Evolutionary conservation across 768 basidiomycete species (phyloP).

Genomic region (Gymnopilus junonius): DNA sequence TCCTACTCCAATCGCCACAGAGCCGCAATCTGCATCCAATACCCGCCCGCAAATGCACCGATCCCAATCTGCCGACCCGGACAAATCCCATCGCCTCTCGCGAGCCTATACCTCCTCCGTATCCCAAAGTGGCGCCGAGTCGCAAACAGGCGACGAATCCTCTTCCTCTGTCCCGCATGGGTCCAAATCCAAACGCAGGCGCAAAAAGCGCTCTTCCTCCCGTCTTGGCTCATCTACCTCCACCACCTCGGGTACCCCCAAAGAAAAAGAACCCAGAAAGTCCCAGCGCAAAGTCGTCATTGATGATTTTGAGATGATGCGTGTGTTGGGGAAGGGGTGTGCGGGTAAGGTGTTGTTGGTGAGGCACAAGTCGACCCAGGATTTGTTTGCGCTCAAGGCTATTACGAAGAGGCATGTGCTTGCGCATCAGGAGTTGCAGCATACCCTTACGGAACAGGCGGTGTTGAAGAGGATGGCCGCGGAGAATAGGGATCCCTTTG

Average conservation of each 20-base stretch:
- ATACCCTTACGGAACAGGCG: constrained; percentile 95
- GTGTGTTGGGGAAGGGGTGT: constrained; percentile 95
- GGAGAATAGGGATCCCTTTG: constrained; percentile 87
- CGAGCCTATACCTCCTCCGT: constrained; percentile 60
- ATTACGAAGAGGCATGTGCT: constrained; percentile 98
- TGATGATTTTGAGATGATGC: constrained; percentile 96
- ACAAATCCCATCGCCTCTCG: constrained; percentile 59
- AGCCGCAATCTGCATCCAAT: not conserved
- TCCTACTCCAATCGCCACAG: constrained; percentile 42
- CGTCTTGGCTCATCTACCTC: not conserved
- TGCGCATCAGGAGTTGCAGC: constrained; percentile 94
- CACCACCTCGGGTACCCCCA: constrained; percentile 39
- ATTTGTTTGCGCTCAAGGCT: constrained; percentile 93
- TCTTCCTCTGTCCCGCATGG: constrained; percentile 54
- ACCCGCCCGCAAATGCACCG: constrained; percentile 58
- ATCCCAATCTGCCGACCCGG: constrained; percentile 83
- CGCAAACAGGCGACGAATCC: constrained; percentile 72
- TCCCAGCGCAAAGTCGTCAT: constrained; percentile 78
- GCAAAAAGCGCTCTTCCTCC: constrained; percentile 28
- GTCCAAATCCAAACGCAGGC: constrained; percentile 17
- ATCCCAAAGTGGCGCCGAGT: constrained; percentile 55
- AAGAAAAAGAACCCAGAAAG: constrained; percentile 55
- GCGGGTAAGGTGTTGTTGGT: constrained; percentile 97
- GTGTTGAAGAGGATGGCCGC: constrained; percentile 95
- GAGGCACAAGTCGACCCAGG: constrained; percentile 69